phyloP scores from a whole-genome alignment of 2,329 filamentous ascomycete species.

The Claviceps pazoutovae region DNA sequence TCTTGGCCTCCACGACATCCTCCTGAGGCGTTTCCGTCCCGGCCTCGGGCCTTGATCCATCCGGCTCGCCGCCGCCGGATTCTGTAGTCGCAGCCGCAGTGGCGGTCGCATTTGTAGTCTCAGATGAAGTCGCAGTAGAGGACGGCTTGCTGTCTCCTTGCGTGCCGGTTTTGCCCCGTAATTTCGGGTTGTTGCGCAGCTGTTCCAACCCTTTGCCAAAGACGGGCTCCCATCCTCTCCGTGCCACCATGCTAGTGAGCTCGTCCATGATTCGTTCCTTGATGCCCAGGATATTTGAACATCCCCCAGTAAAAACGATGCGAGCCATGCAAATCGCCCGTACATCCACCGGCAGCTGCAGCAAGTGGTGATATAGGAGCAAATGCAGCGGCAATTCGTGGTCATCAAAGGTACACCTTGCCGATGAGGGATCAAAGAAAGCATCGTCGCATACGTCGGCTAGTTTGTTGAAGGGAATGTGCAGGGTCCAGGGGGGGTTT shows the following conservation, averaged over 20 bases:
- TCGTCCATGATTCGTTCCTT: conserved; percentile 67
- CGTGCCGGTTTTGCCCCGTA: conserved; percentile 15
- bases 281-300: conserved; percentile 64
- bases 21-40: conserved; percentile 13
- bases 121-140: conserved; percentile 9
- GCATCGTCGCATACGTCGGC: conserved; percentile 61
- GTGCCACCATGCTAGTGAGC: conserved; percentile 49
- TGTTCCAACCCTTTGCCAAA: conserved; percentile 53
- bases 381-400: conserved; percentile 68
- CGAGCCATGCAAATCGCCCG: conserved; percentile 78
- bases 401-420: conserved; percentile 57
- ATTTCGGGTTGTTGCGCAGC: conserved; percentile 30
- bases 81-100: not conserved
- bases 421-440: conserved; percentile 49
- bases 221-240: conserved; percentile 65
- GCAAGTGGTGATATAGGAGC: conserved; percentile 62
- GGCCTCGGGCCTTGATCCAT: conserved; percentile 10
- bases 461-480: conserved; percentile 55
- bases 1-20: conserved; percentile 23
- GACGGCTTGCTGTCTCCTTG: conserved; percentile 11
- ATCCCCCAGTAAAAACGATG: conserved; percentile 74
- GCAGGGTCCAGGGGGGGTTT: conserved; percentile 37
- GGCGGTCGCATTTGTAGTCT: conserved; percentile 9
- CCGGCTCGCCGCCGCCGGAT: conserved; percentile 12
- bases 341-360: conserved; percentile 67